Conservation (phyloP, 192 early-diverging fungal genomes). For the Entomortierella parvispora region DNA sequence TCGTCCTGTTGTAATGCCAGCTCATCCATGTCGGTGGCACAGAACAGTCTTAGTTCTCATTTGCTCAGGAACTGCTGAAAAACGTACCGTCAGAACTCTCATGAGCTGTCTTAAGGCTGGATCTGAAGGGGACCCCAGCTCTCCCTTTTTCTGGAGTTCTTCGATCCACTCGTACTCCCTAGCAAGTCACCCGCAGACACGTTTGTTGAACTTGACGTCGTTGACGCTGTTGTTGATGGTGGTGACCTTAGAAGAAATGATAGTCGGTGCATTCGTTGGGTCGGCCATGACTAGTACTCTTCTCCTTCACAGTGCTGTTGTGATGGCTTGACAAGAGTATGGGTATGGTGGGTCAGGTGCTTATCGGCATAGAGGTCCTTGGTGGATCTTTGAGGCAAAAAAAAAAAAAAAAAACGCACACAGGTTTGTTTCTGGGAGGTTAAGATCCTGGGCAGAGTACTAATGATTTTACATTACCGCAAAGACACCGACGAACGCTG, state of each 20-base stretch:
- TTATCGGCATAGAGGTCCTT: neutral
- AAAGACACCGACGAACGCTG: too few relatives aligned
- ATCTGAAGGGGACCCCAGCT: neutral
- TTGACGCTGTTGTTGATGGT: neutral
- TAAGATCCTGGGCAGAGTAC: too few relatives aligned
- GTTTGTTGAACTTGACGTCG: constrained; percentile 15
- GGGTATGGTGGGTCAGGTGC: neutral
- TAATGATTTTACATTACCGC: too few relatives aligned
- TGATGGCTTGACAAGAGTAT: too few relatives aligned
- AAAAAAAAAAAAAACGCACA: neutral
- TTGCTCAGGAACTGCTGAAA: too few relatives aligned
- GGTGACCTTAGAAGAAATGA: constrained; percentile 1
- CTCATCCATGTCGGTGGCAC: too few relatives aligned
- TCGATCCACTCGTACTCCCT: constrained; percentile 6
- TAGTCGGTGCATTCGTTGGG: neutral
- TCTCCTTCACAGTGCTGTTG: neutral
- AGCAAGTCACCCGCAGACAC: constrained; percentile 1
- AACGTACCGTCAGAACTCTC: neutral
- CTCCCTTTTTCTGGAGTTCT: neutral
- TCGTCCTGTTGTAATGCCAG: too few relatives aligned
- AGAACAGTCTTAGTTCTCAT: too few relatives aligned
- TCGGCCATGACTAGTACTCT: constrained; percentile 7
- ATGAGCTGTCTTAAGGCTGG: constrained; percentile 4
- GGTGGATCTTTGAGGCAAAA: neutral
- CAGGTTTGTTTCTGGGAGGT: neutral